phyloP scores from a whole-genome alignment of 2,329 filamentous ascomycete genomes.

The Diaporthe ilicicola region DNA sequence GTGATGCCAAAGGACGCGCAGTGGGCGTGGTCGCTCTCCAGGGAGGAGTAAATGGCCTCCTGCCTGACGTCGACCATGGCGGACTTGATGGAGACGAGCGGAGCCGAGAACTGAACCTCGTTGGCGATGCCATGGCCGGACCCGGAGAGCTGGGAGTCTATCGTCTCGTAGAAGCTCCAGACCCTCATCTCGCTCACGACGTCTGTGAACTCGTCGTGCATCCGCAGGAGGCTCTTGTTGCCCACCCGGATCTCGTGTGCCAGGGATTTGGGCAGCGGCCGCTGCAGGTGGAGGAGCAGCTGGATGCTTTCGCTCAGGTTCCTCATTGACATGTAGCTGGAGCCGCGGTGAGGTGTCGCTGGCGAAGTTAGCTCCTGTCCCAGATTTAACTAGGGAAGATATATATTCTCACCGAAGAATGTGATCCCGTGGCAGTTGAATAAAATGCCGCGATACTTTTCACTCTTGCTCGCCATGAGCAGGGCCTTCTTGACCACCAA shows the following conservation, averaged over 20 bases:
- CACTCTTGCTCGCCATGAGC: constrained; percentile 52
- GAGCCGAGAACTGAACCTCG: constrained; percentile 66
- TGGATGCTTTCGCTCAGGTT: constrained; percentile 64
- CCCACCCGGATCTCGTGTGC: constrained; percentile 60
- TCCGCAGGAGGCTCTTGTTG: constrained; percentile 55
- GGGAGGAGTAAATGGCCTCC: constrained; percentile 57
- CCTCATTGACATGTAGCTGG: constrained; percentile 68
- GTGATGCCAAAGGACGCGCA: constrained; percentile 62
- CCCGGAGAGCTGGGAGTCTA: constrained; percentile 65
- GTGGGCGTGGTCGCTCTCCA: constrained; percentile 64
- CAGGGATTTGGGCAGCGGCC: constrained; percentile 59
- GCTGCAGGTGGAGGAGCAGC: constrained; percentile 58
- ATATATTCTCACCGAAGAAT: constrained; percentile 59
- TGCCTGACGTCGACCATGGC: constrained; percentile 59
- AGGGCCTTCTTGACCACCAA: constrained; percentile 67
- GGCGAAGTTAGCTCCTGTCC: constrained; percentile 30
- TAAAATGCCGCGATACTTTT: constrained; percentile 53
- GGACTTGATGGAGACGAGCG: constrained; percentile 66
- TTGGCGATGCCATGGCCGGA: constrained; percentile 45
- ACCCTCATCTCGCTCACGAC: constrained; percentile 66
- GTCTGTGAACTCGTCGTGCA: constrained; percentile 64
- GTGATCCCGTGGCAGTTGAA: constrained; percentile 68
- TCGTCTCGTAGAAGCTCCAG: constrained; percentile 71
- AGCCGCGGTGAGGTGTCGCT: constrained; percentile 70
- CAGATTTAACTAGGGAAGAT: background rate